A percentile compares a stretch with the other conserved stretches of the same genome.
Evolutionary conservation across 2,329 filamentous ascomycete species (phyloP).

Genomic region (Fonsecaea monophora): DNA sequence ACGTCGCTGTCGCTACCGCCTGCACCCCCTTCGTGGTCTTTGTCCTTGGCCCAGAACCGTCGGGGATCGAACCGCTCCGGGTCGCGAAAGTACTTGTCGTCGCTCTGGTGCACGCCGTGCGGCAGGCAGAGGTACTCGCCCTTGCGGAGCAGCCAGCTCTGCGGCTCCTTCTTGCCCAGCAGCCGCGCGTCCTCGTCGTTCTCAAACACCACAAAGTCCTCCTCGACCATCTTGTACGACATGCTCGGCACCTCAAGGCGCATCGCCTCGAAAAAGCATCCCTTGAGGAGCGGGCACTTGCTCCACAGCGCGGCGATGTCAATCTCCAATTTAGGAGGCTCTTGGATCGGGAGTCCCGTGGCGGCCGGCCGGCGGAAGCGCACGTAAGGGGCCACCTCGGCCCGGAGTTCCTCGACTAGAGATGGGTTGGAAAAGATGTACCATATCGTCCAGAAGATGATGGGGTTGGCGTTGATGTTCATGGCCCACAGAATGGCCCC

Average conservation of each 20-base stretch:
- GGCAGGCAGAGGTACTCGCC: conserved; percentile 55
- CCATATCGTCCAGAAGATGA: conserved; percentile 61
- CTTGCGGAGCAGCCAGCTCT: conserved; percentile 50
- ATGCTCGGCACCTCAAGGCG: conserved; percentile 53
- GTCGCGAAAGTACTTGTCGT: conserved; percentile 44
- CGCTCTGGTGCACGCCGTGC: conserved; percentile 53
- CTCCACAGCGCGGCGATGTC: conserved; percentile 50
- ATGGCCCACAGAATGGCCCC: conserved; percentile 58
- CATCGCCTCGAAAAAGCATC: conserved; percentile 55
- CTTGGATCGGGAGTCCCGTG: conserved; percentile 52
- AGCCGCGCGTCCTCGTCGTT: conserved; percentile 48
- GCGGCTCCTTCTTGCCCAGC: conserved; percentile 41
- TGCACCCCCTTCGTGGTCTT: conserved; percentile 38
- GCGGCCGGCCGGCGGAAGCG: conserved; percentile 46
- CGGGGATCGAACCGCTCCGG: conserved; percentile 53
- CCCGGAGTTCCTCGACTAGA: conserved; percentile 52
- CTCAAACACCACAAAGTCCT: conserved; percentile 50
- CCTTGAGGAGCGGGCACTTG: conserved; percentile 56
- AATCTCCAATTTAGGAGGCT: conserved; percentile 53
- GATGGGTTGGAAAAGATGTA: conserved; percentile 53
- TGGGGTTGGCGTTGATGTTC: conserved; percentile 59
- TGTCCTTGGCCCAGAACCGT: conserved; percentile 51
- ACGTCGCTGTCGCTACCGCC: conserved; percentile 46
- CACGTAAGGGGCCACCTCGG: conserved; percentile 55
- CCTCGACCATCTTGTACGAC: conserved; percentile 51